phyloP scores from a whole-genome alignment of 495 filamentous ascomycete genomes.

The Tuber borchii region DNA sequence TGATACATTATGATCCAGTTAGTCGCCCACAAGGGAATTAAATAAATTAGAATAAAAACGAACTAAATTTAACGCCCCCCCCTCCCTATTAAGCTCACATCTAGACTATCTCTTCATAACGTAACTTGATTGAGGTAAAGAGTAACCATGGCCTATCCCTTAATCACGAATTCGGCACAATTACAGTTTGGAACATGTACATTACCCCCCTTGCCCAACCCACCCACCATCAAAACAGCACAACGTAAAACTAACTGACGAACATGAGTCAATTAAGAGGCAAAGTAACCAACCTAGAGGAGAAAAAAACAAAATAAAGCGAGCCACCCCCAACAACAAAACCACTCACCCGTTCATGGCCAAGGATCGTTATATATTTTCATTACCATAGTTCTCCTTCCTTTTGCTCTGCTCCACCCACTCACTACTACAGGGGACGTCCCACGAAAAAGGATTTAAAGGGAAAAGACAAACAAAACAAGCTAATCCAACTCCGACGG shows the following conservation, averaged over 20 bases:
- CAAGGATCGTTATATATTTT: background rate
- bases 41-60: background rate
- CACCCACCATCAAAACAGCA: slow-evolving; percentile 1
- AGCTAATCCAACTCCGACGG: slow-evolving; percentile 24
- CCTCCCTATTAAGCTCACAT: background rate
- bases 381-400: background rate
- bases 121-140: background rate
- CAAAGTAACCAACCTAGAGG: background rate
- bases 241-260: background rate
- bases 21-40: background rate
- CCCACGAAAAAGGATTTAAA: background rate
- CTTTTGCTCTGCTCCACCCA: background rate
- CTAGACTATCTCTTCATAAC: background rate
- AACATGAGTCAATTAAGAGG: background rate
- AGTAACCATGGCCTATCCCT: background rate
- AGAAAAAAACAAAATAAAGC: background rate
- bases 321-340: background rate
- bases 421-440: background rate
- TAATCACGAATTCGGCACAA: background rate
- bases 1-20: background rate
- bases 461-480: slow-evolving; percentile 15
- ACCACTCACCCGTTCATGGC: background rate
- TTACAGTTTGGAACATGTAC: background rate
- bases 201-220: background rate
- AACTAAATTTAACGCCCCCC: background rate